These are phyloP conservation scores for Sungouiella thailandica DNA, from an alignment of 805 yeast genomes.

Conservation along the genomic window DNA sequence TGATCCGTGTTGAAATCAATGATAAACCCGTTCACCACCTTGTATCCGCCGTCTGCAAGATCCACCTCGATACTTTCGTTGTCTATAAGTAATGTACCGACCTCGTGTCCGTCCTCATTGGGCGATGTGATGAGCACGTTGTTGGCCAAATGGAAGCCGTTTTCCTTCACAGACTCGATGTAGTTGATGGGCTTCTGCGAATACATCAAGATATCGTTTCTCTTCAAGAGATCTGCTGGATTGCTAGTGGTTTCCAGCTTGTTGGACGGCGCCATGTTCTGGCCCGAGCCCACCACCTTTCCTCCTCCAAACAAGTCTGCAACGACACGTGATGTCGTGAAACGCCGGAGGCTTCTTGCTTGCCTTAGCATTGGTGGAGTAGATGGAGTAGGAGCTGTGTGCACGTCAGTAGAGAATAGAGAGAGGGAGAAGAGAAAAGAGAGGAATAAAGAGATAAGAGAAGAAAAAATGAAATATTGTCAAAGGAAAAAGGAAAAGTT, in stretches of 20 bases:
- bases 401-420: too few relatives aligned
- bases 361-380: too few relatives aligned
- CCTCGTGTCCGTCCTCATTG: constrained; percentile 28
- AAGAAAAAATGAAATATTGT: too few relatives aligned
- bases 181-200: constrained; percentile 40
- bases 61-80: constrained; percentile 61
- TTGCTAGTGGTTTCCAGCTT: constrained; percentile 37
- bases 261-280: constrained; percentile 26
- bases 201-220: constrained; percentile 39
- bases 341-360: not conserved
- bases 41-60: constrained; percentile 42
- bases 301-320: constrained; percentile 27
- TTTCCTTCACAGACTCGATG: constrained; percentile 39
- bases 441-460: too few relatives aligned
- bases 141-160: constrained; percentile 58
- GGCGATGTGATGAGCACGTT: constrained; percentile 45
- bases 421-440: too few relatives aligned
- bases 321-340: not conserved
- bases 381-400: too few relatives aligned
- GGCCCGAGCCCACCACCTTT: constrained; percentile 11
- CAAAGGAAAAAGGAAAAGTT: too few relatives aligned
- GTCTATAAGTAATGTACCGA: constrained; percentile 47
- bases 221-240: constrained; percentile 40
- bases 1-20: constrained; percentile 43
- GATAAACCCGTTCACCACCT: constrained; percentile 43